phyloP scores from a whole-genome alignment of 192 early-diverging fungal genomes.

The Gryganskiella cystojenkinii region DNA sequence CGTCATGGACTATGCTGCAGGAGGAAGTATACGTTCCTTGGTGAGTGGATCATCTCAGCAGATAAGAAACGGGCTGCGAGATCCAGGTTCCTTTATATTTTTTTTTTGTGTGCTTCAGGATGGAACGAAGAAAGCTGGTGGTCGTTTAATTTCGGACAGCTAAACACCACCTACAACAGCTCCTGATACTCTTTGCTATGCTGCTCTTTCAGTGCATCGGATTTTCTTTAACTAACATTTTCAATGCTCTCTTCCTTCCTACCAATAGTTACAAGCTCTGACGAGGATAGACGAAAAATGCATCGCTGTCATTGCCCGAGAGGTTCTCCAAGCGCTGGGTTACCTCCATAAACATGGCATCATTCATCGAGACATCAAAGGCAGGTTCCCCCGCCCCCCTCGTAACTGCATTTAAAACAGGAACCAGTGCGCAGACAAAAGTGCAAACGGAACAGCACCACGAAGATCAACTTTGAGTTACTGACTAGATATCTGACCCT shows the following conservation, averaged over 20 bases:
- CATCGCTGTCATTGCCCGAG: constrained; percentile 89
- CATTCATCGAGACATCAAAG: constrained; percentile 99
- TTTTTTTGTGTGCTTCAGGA: background rate
- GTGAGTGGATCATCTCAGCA: constrained; percentile 53
- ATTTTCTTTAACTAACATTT: background rate
- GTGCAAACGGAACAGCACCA: background rate
- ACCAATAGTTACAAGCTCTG: constrained; percentile 52
- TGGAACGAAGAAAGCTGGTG: background rate
- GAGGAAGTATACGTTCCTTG: constrained; percentile 87
- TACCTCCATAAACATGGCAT: constrained; percentile 96
- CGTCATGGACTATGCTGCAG: constrained; percentile 97
- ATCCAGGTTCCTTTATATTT: too few species aligned
- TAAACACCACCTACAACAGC: too few species aligned
- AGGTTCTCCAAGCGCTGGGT: constrained; percentile 87
- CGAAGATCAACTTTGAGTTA: background rate
- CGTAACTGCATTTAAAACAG: background rate
- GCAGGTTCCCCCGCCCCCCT: constrained; percentile 45
- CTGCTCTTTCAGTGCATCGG: background rate
- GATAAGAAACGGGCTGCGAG: background rate
- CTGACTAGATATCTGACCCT: background rate
- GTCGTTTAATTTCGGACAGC: too few species aligned
- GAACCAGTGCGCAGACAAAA: background rate
- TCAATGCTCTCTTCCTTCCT: constrained; percentile 62
- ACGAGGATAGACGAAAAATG: constrained; percentile 84
- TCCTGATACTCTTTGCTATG: background rate